Evolutionary conservation across 306 rosid genomes (phyloP), one percentile per base, ranked within the genome.

Genomic region (Acmispon strigosus): DNA sequence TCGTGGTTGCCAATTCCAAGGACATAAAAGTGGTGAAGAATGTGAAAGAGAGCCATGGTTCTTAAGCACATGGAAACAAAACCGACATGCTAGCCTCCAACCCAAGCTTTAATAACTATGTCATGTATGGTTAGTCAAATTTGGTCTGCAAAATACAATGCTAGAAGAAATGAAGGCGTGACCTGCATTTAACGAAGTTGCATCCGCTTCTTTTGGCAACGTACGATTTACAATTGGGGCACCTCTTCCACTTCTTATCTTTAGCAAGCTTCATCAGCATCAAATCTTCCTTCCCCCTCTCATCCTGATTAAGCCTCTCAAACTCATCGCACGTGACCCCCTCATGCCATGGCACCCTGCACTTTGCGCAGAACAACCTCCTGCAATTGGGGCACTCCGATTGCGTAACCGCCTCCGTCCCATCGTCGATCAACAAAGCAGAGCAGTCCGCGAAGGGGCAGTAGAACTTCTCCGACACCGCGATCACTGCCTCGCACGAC

Each of bases 401-500:
- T 36, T 71, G 58, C n/a, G 8, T 74, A 6, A 74, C 58, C 0
- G 1, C 11, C 11, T 36, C 69, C 11, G 1, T 14, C 1, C 70
- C 81, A 5, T 84, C 87, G 10, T 56, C 37, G 11, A 84, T 59
- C 67, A 82, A 0, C 20, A 80, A 24, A 0, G 67, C 83, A 2
- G 82, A 68, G 10, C 86, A 85, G 15, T 79, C 81, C 62, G 62
- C 49, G 0, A 62, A 82, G 2, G 86, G 84, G 5, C 86, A 82
- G 17, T 79, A 79, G 50, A 79, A 72, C 29, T 62, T 81, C 8
- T 84, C 58, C 5, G 48, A 19, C 0, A 7, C 63, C 3, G 36
- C 19, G 1, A 81, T 72, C 16, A 68, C 20, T 0, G 83, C 69
- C 69, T 80, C 83, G 2, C 85, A 78, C 59, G 66, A 2, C 0